Conservation (phyloP, 2,329 filamentous ascomycete genomes). For the Curvularia lunata region DNA sequence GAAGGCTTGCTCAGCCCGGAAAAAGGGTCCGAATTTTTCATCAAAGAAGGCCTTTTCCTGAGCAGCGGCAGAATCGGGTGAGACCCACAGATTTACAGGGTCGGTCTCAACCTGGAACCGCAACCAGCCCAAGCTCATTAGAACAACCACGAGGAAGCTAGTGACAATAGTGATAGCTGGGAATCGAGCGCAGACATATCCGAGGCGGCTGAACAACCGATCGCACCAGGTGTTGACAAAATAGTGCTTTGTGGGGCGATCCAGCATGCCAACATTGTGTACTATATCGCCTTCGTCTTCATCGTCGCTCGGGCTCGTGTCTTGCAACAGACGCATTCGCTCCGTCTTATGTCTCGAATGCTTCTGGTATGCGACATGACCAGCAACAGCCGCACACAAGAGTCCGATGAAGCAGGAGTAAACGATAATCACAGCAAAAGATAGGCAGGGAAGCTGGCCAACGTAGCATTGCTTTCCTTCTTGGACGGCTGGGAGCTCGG, state of each 20-base stretch:
- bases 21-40: constrained; percentile 91
- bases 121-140: constrained; percentile 87
- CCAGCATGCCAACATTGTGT: constrained; percentile 75
- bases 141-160: constrained; percentile 74
- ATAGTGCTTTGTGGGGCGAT: constrained; percentile 80
- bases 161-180: constrained; percentile 80
- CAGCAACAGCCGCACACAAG: constrained; percentile 69
- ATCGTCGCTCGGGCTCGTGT: constrained; percentile 82
- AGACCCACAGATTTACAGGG: constrained; percentile 95
- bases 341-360: constrained; percentile 79
- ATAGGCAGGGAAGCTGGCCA: constrained; percentile 87
- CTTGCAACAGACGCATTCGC: constrained; percentile 83
- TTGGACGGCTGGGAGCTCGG: constrained; percentile 77
- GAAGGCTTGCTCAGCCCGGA: constrained; percentile 91
- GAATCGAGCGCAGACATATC: constrained; percentile 80
- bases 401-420: constrained; percentile 78
- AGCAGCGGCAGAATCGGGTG: constrained; percentile 86
- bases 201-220: constrained; percentile 77
- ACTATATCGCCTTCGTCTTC: constrained; percentile 91
- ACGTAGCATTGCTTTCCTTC: constrained; percentile 77
- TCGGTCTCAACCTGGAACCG: constrained; percentile 89
- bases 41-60: constrained; percentile 96
- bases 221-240: constrained; percentile 84
- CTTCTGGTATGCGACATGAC: constrained; percentile 76
- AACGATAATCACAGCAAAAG: constrained; percentile 86